Evolutionary conservation across 1,139 yeast genomes (phyloP), one percentile per base, ranked within the genome.

Genomic region (Waltiozyma solani): DNA sequence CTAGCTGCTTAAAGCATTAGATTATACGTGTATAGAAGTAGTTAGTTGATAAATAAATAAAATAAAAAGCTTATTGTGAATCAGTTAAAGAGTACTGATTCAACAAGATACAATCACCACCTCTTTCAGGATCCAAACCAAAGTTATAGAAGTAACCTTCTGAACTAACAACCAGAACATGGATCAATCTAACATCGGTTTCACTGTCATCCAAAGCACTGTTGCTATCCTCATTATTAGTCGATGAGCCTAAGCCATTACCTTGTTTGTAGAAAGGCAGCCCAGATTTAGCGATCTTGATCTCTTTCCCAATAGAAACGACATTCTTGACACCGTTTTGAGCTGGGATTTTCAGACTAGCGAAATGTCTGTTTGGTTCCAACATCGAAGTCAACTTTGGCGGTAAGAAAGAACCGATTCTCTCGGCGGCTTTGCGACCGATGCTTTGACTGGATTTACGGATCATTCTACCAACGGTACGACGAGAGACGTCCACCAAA

Each of bases 281-380:
- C 39, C 52, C 48, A 40, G 39, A 35, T 45, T 54, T 43, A 40
- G 57, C 37, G 1, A 52, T 38, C n/a, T 54, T 46, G 9, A 69
- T 44, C 36, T 67, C 73, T 38, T 60, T 64, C 18, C 68, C 71
- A 51, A 78, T 69, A 5, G 75, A 73, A 3, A 81, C 83, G 30
- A 77, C 74, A 5, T 80, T 71, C 49, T 73, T 73, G n/a, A 73
- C 72, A 40, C 78, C 83, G 41, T 68, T 69, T 15, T 71, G 63
- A 3, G 79, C 69, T 11, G 91, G 94, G 20, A 91, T 76, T 57
- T 87, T 89, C 50, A 91, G 67, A 20, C 87, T 86, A 0, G 98
- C 97, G 69, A 91, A 91, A 55, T 89, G 96, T 41, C 98, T 70
- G 15, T 86, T 81, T 9, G 96, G 95, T 56, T 89, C 96, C 51